phyloP scores from a whole-genome alignment of 495 filamentous ascomycete genomes.

The Chaetomium cochliodes region DNA sequence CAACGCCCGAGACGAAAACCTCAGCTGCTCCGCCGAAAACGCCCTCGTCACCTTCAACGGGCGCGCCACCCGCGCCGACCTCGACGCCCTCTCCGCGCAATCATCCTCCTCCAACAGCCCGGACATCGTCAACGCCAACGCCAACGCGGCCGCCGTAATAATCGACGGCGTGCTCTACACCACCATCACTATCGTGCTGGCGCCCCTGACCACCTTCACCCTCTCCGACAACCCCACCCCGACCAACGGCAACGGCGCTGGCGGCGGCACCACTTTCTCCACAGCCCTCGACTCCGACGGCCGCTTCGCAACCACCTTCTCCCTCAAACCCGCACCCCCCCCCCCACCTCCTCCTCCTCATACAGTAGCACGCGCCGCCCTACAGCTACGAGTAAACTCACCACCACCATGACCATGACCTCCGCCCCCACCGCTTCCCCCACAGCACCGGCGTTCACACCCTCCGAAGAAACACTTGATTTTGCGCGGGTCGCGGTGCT shows the following conservation, averaged over 20 bases:
- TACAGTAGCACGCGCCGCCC: constrained; percentile 7
- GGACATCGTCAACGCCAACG: constrained; percentile 15
- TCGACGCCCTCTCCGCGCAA: constrained; percentile 5
- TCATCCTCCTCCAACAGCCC: constrained; percentile 21
- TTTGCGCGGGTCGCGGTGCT: constrained; percentile 66
- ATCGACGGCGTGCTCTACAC: constrained; percentile 36
- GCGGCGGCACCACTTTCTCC: constrained; percentile 26
- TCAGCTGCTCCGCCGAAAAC: constrained; percentile 80
- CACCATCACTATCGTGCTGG: constrained; percentile 40
- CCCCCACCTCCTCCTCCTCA: constrained; percentile 17
- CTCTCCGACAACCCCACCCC: constrained; percentile 23
- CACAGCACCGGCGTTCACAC: background rate
- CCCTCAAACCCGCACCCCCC: background rate
- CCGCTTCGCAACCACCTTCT: constrained; percentile 31
- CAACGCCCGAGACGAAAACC: constrained; percentile 58
- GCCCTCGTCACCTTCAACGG: constrained; percentile 79
- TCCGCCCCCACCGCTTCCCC: constrained; percentile 32
- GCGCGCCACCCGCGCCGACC: constrained; percentile 35
- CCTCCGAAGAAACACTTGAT: constrained; percentile 53
- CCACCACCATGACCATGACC: constrained; percentile 33
- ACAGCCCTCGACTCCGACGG: constrained; percentile 34
- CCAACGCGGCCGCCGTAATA: constrained; percentile 32
- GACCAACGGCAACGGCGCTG: constrained; percentile 11
- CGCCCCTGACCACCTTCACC: constrained; percentile 37
- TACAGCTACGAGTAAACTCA: constrained; percentile 19